phyloP scores from a whole-genome alignment of 257 asterid genomes.

The Anisodus tanguticus region DNA sequence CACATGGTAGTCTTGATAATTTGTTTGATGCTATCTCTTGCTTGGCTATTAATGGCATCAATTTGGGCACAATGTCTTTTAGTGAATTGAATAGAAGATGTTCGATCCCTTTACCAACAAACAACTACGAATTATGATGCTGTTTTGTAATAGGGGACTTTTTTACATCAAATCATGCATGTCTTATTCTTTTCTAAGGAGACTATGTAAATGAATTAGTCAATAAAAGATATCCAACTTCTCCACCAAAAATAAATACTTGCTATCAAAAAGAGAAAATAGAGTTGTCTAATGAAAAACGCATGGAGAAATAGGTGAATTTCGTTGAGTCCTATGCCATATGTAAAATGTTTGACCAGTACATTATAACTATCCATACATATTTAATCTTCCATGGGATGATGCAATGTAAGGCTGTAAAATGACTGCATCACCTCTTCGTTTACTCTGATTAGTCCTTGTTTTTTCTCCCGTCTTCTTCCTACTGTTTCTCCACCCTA shows the following conservation, averaged over 20 bases:
- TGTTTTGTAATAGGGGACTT: no score
- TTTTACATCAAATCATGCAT: neutral
- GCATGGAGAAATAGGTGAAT: conserved; percentile 14
- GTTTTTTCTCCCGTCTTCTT: neutral
- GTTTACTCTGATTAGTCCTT: neutral
- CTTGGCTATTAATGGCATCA: no score
- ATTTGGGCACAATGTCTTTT: no score
- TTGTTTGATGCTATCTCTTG: no score
- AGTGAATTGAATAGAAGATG: no score
- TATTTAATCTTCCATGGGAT: neutral
- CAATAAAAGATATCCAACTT: conserved; percentile 1
- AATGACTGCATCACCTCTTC: neutral
- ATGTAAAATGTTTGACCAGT: neutral
- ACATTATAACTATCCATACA: neutral
- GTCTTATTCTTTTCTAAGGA: neutral
- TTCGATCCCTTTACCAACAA: no score
- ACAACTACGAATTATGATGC: no score
- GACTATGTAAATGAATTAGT: neutral
- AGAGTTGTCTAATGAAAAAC: neutral
- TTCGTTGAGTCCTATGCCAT: conserved; percentile 19
- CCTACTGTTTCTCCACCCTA: no score
- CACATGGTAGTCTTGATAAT: no score
- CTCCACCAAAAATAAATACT: neutral
- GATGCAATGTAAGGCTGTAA: conserved; percentile 19
- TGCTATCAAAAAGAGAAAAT: neutral